Base-by-base conservation (phyloP, 2,329 filamentous ascomycete species). In the Anthostomella pinea region DNA sequence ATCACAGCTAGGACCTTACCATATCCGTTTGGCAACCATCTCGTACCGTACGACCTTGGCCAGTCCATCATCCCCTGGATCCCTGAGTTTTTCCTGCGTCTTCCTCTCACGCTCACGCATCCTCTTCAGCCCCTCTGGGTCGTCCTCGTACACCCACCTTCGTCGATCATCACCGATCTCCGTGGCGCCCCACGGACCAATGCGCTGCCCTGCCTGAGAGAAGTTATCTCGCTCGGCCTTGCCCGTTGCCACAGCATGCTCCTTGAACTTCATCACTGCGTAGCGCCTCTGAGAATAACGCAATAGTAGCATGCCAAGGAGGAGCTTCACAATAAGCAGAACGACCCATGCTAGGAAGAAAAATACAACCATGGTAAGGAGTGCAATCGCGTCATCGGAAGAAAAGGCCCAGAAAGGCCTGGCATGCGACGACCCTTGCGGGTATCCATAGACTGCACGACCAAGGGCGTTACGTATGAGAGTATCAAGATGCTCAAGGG, bases 1-100 rank as follows among this genome's bases (percentile, higher is more conserved):
- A n/a, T n/a, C n/a, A n/a, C n/a, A n/a, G n/a, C n/a, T n/a, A n/a
- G n/a, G n/a, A n/a, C n/a, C 14, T 52, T 35, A 97, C 93, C 93
- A 98, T 53, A 98, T 98, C 59, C 93, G 77, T 73, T 96, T 97
- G 1, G 88, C 87, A 52, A 89, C 83, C 93, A 97, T 96, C 58
- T 89, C 88, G 67, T 96, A 98, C 53, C 93, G 75, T 51, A 73
- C 59, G 67, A 79, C 55, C 73, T 85, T 63, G 79, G 79, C 54
- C 6, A 61, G 45, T 20, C 54, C 57, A 59, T 77, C 79, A 34
- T 77, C 74, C 37, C 67, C 67, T 22, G 72, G 66, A 43, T 69
- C 69, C 21, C 64, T 67, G 16, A 72, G 73, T 48, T 75, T 81
- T 46, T 79, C 77, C 43, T 76, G 77, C 6, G 73, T 75, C 51